Evolutionary conservation across 2,329 filamentous ascomycete genomes (phyloP).

Genomic region (Monascus ruber): DNA sequence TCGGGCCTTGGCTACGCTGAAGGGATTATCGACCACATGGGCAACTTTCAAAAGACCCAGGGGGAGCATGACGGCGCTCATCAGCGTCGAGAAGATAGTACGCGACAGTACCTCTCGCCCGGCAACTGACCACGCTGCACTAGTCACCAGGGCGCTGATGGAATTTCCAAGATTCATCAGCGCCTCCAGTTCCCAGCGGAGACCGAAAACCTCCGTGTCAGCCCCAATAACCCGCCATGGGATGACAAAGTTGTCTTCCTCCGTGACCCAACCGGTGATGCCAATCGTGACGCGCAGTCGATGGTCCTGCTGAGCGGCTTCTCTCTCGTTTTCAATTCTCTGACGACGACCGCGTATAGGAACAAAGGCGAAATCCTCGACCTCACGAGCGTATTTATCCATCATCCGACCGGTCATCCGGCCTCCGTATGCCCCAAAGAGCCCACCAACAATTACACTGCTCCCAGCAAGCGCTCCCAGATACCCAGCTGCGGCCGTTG

Average conservation of each 20-base stretch:
- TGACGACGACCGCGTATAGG: slow-evolving; percentile 51
- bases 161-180: slow-evolving; percentile 67
- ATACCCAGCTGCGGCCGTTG: slow-evolving; percentile 63
- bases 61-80: slow-evolving; percentile 57
- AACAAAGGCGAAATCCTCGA: slow-evolving; percentile 80
- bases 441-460: slow-evolving; percentile 63
- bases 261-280: slow-evolving; percentile 68
- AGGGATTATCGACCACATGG: slow-evolving; percentile 67
- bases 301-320: slow-evolving; percentile 42
- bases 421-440: slow-evolving; percentile 86
- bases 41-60: slow-evolving; percentile 55
- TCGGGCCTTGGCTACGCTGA: slow-evolving; percentile 62
- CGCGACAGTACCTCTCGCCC: slow-evolving; percentile 64
- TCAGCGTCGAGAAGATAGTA: slow-evolving; percentile 57
- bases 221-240: slow-evolving; percentile 69
- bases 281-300: slow-evolving; percentile 72
- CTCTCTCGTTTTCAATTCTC: slow-evolving; percentile 31
- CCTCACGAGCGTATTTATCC: slow-evolving; percentile 74
- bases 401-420: slow-evolving; percentile 77
- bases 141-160: slow-evolving; percentile 65
- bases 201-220: slow-evolving; percentile 65
- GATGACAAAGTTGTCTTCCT: slow-evolving; percentile 58
- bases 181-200: slow-evolving; percentile 72
- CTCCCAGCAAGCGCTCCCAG: slow-evolving; percentile 72
- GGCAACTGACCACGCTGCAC: slow-evolving; percentile 64